Evolutionary conservation across 768 basidiomycete genomes (phyloP), one percentile per base, ranked within the genome.

Genomic region (Neoboletus magnificus): DNA sequence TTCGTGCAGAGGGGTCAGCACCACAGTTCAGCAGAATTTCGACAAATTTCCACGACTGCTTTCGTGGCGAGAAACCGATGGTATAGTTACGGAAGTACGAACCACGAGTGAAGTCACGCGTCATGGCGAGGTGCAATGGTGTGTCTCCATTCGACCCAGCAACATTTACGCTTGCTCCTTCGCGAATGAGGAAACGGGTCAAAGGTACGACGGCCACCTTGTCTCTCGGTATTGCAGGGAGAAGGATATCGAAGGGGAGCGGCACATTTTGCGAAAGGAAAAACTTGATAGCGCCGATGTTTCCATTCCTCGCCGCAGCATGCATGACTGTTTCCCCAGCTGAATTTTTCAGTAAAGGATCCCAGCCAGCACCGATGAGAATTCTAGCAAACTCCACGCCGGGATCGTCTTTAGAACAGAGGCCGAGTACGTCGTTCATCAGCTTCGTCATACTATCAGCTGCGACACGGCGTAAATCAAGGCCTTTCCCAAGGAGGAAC

Each of bases 361-460:
- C 51, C 51, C 41, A 52, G 33, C 51, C 42, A 6, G 23, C 13
- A 15, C 10, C 8, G 15, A 45, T 18, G 7, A 52, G 33, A 44
- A 10, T 25, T 16, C n/a, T 43, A 1, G 42, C 32, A 20, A 25
- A 15, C 5, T 52, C 42, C n/a, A 27, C n/a, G n/a, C n/a, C 10
- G 22, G 11, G 0, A 6, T 36, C 12, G 1, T 22, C 1, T 7
- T 5, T 1, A 20, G 1, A 6, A 23, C 12, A 3, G 7, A 0
- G 10, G 7, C 22, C 9, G 42, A 52, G 25, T 12, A 12, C 33
- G 10, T 6, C 6, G 37, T 2, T 2, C 52, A 47, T 48, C 12
- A 47, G 18, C 10, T 47, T 12, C 20, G 43, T 37, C 1, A 29
- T 16, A 1, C 0, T 18, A 11, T 15, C 3, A 10, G 33, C 25